Conservation (phyloP, 148 eudicot genomes). For the Oxyria digyna region DNA sequence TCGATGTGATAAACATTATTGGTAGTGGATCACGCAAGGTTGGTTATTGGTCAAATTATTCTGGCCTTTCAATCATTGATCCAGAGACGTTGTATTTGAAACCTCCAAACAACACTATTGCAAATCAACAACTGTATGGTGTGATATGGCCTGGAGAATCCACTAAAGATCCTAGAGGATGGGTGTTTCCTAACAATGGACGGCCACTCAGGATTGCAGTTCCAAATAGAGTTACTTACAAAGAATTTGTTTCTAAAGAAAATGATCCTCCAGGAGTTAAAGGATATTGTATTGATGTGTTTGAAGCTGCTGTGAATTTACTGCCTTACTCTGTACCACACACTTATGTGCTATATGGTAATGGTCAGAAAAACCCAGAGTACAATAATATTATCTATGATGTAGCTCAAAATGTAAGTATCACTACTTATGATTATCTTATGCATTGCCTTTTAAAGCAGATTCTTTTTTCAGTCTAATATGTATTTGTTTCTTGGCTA, state of each 20-base stretch:
- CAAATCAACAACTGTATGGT: slow-evolving; percentile 13
- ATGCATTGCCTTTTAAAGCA: neutral
- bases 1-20: slow-evolving; percentile 21
- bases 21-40: slow-evolving; percentile 9
- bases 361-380: slow-evolving; percentile 22
- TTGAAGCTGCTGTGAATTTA: slow-evolving; percentile 21
- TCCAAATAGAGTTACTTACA: slow-evolving; percentile 23
- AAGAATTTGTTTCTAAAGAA: slow-evolving; percentile 24
- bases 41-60: slow-evolving; percentile 36
- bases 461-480: neutral
- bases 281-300: slow-evolving; percentile 35
- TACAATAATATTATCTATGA: slow-evolving; percentile 18
- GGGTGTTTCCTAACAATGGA: slow-evolving; percentile 26
- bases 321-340: slow-evolving; percentile 25
- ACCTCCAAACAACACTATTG: neutral
- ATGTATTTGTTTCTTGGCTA: neutral
- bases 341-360: slow-evolving; percentile 18
- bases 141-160: slow-evolving; percentile 27
- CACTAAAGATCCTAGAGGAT: slow-evolving; percentile 23
- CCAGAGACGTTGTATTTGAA: slow-evolving; percentile 14
- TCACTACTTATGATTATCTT: neutral
- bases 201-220: slow-evolving; percentile 25
- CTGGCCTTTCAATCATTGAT: slow-evolving; percentile 22
- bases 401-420: slow-evolving; percentile 26
- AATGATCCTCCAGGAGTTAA: slow-evolving; percentile 10